Evolutionary conservation across 2,329 filamentous ascomycete species (phyloP).

Genomic region (Moelleriella libera): DNA sequence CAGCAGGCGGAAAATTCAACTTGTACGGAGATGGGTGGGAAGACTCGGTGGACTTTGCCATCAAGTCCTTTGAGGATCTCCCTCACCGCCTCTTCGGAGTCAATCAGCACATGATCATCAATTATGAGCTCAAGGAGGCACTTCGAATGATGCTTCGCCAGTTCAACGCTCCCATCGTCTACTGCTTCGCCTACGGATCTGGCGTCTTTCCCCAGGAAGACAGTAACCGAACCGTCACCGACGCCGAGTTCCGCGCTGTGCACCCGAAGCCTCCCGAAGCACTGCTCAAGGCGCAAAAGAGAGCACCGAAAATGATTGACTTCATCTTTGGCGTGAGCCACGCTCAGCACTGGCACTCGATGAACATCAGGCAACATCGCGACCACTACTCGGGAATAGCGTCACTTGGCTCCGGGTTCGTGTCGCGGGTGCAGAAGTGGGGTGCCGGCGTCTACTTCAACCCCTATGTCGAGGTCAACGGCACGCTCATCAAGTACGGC

Average conservation of each 20-base stretch:
- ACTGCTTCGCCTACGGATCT: conserved; percentile 94
- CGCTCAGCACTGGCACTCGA: conserved; percentile 90
- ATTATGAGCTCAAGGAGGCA: conserved; percentile 87
- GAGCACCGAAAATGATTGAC: conserved; percentile 91
- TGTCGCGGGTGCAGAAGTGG: conserved; percentile 79
- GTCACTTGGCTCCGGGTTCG: conserved; percentile 68
- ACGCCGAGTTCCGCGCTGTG: conserved; percentile 45
- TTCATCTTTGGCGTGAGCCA: conserved; percentile 95
- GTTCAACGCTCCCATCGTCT: conserved; percentile 85
- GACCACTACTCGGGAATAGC: conserved; percentile 85
- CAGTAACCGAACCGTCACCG: conserved; percentile 37
- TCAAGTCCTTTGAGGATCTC: conserved; percentile 29
- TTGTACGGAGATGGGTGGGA: conserved; percentile 28
- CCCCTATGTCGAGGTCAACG: conserved; percentile 86
- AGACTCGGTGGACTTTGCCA: conserved; percentile 24
- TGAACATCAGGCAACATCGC: conserved; percentile 79
- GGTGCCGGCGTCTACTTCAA: conserved; percentile 98
- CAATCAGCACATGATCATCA: conserved; percentile 93
- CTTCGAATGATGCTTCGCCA: conserved; percentile 78
- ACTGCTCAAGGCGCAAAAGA: conserved; percentile 72
- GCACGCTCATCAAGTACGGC: conserved; percentile 93
- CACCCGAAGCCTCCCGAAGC: conserved; percentile 74
- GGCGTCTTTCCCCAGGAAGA: conserved; percentile 79
- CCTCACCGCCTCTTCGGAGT: conserved; percentile 57
- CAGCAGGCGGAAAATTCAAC: conserved; percentile 17